These are phyloP conservation scores for Pisolithus marmoratus DNA, from an alignment of 768 basidiomycete genomes.

Conservation along the genomic window DNA sequence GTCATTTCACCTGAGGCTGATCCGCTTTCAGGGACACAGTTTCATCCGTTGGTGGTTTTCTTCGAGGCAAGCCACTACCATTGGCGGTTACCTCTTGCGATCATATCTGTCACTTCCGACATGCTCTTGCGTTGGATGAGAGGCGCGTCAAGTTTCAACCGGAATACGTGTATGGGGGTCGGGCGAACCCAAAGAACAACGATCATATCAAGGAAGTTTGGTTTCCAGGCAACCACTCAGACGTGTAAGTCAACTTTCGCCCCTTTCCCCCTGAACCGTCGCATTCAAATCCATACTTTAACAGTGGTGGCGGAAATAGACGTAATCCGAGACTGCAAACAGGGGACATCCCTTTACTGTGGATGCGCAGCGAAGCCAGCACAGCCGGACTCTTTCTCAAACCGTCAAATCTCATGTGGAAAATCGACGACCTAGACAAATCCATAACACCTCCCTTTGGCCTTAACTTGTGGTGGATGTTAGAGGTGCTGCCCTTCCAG, in stretches of 20 bases:
- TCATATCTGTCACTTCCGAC: constrained; percentile 39
- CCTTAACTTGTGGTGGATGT: constrained; percentile 13
- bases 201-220: constrained; percentile 36
- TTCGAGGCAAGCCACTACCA: constrained; percentile 27
- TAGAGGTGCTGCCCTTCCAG: constrained; percentile 20
- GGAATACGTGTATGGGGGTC: constrained; percentile 33
- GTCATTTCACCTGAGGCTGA: not conserved
- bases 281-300: not conserved
- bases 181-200: constrained; percentile 5
- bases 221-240: constrained; percentile 37
- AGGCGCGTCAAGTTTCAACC: constrained; percentile 43
- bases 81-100: constrained; percentile 23
- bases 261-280: not conserved
- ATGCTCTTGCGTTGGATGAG: constrained; percentile 44
- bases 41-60: constrained; percentile 36
- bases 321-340: constrained; percentile 23
- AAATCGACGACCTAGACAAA: constrained; percentile 21
- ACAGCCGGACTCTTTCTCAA: constrained; percentile 18
- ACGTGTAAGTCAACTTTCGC: constrained; percentile 26
- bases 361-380: constrained; percentile 29
- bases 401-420: constrained; percentile 23
- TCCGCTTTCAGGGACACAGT: constrained; percentile 37
- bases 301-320: constrained; percentile 25
- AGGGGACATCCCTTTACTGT: constrained; percentile 22
- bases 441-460: constrained; percentile 13